Base-by-base conservation (phyloP, 441 rosid genomes). In the Pelargonium myrrhifolium region DNA sequence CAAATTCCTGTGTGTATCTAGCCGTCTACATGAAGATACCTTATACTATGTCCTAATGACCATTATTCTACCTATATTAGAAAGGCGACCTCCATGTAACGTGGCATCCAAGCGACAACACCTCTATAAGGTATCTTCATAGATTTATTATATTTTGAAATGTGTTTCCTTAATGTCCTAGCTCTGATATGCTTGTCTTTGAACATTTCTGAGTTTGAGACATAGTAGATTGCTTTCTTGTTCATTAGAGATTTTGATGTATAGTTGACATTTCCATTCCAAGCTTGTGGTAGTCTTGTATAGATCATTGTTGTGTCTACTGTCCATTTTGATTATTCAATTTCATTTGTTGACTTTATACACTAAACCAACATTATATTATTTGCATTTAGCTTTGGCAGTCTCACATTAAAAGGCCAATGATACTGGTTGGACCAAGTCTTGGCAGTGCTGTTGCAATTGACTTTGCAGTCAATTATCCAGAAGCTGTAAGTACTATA, bases 371-470 rank as follows among this genome's bases (percentile, higher is more conserved):
- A 15, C 18, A 37, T 22, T 68, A 68, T 58, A 10, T 42, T 43
- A 11, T 76, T 15, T 70, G 65, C 31, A 66, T 60, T 64, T n/a
- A 91, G 99, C 77, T 94, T 73, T 94, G 99, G 97, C 84, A 83
- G 80, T 77, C 88, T 51, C 80, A 94, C 81, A 94, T 94, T 40
- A 75, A 71, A 76, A 83, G 82, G 80, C 97, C 97, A 0, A 80
- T 88, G 78, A 84, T 82, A 40, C 76, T 94, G 82, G 94, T 94
- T 66, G 97, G 97, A 62, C 91, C 99, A 9, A 91, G 97, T 79
- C 96, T 94, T 42, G 97, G 99, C 66, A 96, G 97, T 73, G 90
- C 97, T 66, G 87, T 88, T 40, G 99, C 96, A 40, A 77, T 88
- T 22, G 99, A 94, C 72, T 89, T 94, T 78, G 83, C 89, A 0